phyloP scores from a whole-genome alignment of 257 asterid species.

The Nyctanthes arbortristis region DNA sequence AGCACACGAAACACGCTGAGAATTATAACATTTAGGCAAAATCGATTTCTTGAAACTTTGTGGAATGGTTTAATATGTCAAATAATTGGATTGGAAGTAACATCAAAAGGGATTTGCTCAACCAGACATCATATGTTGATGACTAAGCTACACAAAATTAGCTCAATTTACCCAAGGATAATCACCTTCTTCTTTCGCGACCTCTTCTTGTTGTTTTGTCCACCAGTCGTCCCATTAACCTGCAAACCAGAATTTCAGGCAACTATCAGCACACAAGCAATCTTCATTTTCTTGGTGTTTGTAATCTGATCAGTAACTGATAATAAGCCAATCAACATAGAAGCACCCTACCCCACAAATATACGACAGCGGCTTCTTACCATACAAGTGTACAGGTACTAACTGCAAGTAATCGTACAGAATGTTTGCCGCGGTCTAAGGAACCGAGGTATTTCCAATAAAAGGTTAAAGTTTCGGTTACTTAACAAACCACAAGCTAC shows the following conservation, averaged over 20 bases:
- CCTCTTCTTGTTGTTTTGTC: slow-evolving; percentile 43
- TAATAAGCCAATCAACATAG: background rate
- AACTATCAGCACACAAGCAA: slow-evolving; percentile 11
- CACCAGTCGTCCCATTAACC: slow-evolving; percentile 43
- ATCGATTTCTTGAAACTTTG: background rate
- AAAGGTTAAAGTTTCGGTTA: too few species aligned
- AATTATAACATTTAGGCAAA: background rate
- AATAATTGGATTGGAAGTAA: background rate
- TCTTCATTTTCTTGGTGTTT: background rate
- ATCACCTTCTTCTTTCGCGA: slow-evolving; percentile 76
- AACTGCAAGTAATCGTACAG: too few species aligned
- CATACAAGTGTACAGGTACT: too few species aligned
- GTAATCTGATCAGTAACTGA: background rate
- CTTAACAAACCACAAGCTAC: too few species aligned
- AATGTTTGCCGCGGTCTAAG: too few species aligned
- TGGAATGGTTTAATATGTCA: background rate
- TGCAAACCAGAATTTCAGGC: slow-evolving; percentile 25
- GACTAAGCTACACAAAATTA: background rate
- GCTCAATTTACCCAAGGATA: slow-evolving; percentile 7
- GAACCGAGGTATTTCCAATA: too few species aligned
- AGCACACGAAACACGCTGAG: background rate
- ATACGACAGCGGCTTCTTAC: too few species aligned
- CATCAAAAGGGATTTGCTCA: background rate
- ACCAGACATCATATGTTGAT: background rate
- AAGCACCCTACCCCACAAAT: background rate